A percentile compares a stretch with the other conserved stretches of the same genome.
phyloP scores from a whole-genome alignment of 1,284 basidiomycete species.

The Ustilago hordei region DNA sequence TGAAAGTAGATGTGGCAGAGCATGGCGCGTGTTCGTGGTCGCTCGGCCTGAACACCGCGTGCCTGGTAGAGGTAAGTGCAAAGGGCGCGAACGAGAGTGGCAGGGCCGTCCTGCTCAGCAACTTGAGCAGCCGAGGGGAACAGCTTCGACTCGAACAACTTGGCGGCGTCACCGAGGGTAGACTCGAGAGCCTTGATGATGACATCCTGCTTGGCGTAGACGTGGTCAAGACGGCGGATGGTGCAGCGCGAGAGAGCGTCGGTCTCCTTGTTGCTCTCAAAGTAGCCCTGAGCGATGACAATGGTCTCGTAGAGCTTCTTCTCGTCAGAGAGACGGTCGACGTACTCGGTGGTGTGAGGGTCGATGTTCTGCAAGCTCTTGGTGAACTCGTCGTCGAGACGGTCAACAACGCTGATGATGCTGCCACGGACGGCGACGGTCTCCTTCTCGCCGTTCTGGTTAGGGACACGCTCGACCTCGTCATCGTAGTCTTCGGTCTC shows the following conservation, averaged over 20 bases:
- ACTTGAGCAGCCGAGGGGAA: slow-evolving; percentile 56
- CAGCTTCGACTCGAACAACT: slow-evolving; percentile 68
- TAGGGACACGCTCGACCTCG: slow-evolving; percentile 83
- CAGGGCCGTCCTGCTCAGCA: slow-evolving; percentile 70
- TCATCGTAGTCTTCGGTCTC: slow-evolving; percentile 94
- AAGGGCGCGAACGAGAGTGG: slow-evolving; percentile 84
- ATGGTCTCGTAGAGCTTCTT: slow-evolving; percentile 93
- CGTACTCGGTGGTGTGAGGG: slow-evolving; percentile 97
- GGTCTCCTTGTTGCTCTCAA: slow-evolving; percentile 70
- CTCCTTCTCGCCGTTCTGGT: slow-evolving; percentile 69
- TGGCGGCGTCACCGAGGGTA: slow-evolving; percentile 68
- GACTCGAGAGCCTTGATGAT: slow-evolving; percentile 90
- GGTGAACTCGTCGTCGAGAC: slow-evolving; percentile 98
- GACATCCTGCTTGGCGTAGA: slow-evolving; percentile 93
- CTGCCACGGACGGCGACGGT: slow-evolving; percentile 66
- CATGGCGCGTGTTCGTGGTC: slow-evolving; percentile 92
- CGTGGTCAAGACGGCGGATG: slow-evolving; percentile 95
- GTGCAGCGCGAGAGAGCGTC: slow-evolving; percentile 76
- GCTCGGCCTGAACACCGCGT: slow-evolving; percentile 78
- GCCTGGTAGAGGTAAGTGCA: slow-evolving; percentile 95
- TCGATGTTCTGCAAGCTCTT: slow-evolving; percentile 98
- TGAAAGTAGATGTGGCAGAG: slow-evolving; percentile 94
- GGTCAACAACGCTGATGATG: slow-evolving; percentile 80
- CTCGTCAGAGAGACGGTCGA: slow-evolving; percentile 87
- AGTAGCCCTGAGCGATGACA: slow-evolving; percentile 89